Evolutionary conservation across 2,329 filamentous ascomycete genomes (phyloP), one percentile per base, ranked within the genome.

Genomic region (Alternaria novae-zelandiae): DNA sequence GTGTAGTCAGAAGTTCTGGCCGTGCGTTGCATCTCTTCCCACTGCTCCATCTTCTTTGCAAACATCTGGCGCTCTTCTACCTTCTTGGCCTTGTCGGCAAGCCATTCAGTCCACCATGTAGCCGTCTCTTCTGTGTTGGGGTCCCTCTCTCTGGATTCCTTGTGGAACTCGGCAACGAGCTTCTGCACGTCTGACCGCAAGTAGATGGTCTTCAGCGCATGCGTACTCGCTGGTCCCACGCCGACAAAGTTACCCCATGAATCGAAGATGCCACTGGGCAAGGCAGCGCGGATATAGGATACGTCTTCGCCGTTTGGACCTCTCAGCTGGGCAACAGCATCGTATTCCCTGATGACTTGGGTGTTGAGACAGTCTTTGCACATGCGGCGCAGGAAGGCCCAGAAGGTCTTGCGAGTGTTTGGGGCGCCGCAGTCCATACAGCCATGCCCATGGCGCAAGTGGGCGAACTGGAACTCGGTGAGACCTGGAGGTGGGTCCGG

Each of bases 361-460:
- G 67, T 64, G 15, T 73, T 71, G 53, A 82, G 70, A 62, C 80
- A 82, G 9, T 67, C 65, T 54, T 79, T 78, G 67, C 81, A 82
- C 79, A 79, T 82, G n/a, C 81, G 77, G 11, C 79, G 76, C 21
- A 79, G 74, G 54, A 82, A 82, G 2, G 78, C 78, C 81, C 81
- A 82, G 61, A 82, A 82, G 5, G 79, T 80, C 66, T 81, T 82
- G 65, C 80, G 74, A 7, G 79, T 79, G 32, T 71, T 74, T 6
- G 68, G 70, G 12, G 78, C 71, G 13, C 70, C 66, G 65, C 80
- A 82, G 28, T 72, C 75, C 74, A 79, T 79, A 67, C 81, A 82
- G 25, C 79, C 79, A 53, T 76, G 74, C 8, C 79, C 79, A 43
- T 79, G 75, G 8, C 81, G 70, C 15, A 82, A 67, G 58, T 81